Percentiles rank a stretch among this genome's conserved stretches.
These are phyloP conservation scores for Fusarium buxicola DNA, from an alignment of 2,329 filamentous ascomycete species.

Conservation along the genomic window DNA sequence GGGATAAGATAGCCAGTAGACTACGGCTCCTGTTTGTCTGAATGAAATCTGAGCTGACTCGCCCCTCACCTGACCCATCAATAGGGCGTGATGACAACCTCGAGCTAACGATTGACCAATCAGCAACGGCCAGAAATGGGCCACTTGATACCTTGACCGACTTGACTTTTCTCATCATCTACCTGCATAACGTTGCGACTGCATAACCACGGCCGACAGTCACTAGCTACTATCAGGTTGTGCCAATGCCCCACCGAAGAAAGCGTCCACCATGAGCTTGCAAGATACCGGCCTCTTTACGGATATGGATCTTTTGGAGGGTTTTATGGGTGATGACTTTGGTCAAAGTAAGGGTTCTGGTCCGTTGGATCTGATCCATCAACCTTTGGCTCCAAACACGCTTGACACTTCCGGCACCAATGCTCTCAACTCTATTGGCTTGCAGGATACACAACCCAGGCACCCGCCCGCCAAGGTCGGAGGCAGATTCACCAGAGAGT, in stretches of 20 bases:
- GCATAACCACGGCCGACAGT: too few relatives aligned
- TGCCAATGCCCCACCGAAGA: neutral
- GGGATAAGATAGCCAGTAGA: neutral
- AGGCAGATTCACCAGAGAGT: slow-evolving; percentile 71
- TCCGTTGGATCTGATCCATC: too few relatives aligned
- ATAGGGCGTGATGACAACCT: slow-evolving; percentile 42
- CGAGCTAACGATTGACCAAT: slow-evolving; percentile 20
- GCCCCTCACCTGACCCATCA: slow-evolving; percentile 38
- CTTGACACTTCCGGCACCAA: slow-evolving; percentile 3
- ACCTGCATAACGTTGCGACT: too few relatives aligned
- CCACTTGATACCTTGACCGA: slow-evolving; percentile 19
- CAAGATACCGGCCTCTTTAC: slow-evolving; percentile 20
- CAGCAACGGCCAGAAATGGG: neutral
- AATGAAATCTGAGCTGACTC: too few relatives aligned
- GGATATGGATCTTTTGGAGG: slow-evolving; percentile 33
- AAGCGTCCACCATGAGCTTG: slow-evolving; percentile 16
- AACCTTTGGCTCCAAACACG: slow-evolving; percentile 1
- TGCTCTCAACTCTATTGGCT: neutral
- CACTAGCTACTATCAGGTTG: too few relatives aligned
- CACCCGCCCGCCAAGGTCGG: slow-evolving; percentile 35
- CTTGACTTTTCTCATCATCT: slow-evolving; percentile 13
- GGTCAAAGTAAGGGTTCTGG: too few relatives aligned
- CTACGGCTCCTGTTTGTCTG: neutral
- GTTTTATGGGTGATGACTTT: slow-evolving; percentile 28
- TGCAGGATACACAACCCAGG: neutral